Percentiles rank a stretch among this genome's conserved stretches.
Conservation (phyloP, 2,329 filamentous ascomycete genomes). For the Dactylellina haptotyla region DNA sequence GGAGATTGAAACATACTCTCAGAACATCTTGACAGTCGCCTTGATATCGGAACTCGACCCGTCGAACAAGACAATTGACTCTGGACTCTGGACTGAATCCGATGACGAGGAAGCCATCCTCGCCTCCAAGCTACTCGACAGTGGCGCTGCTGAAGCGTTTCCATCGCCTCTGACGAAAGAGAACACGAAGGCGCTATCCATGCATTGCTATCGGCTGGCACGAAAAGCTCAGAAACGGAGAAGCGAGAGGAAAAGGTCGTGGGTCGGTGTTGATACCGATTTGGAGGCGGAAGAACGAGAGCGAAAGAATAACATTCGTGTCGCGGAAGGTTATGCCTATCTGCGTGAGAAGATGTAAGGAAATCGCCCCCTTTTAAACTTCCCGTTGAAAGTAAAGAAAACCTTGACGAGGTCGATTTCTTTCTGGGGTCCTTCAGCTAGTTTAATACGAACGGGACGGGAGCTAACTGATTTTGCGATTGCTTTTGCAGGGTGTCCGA, state of each 20-base stretch:
- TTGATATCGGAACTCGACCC: constrained; percentile 60
- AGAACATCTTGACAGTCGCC: constrained; percentile 59
- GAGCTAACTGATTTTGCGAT: constrained; percentile 47
- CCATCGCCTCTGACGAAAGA: constrained; percentile 79
- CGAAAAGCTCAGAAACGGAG: constrained; percentile 73
- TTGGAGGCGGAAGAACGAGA: constrained; percentile 54
- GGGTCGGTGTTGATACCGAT: constrained; percentile 86
- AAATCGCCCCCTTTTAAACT: constrained; percentile 40
- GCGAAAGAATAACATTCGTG: constrained; percentile 54
- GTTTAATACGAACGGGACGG: constrained; percentile 33
- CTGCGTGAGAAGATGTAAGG: constrained; percentile 82
- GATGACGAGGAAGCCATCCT: constrained; percentile 63
- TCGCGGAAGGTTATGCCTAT: constrained; percentile 81
- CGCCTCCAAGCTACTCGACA: constrained; percentile 79
- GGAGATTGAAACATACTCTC: constrained; percentile 55
- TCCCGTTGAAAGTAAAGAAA: constrained; percentile 34
- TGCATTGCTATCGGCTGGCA: constrained; percentile 84
- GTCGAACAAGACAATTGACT: constrained; percentile 59
- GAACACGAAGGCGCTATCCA: constrained; percentile 77
- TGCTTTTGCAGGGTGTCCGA: constrained; percentile 72
- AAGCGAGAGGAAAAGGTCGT: constrained; percentile 82
- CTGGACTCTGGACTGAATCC: constrained; percentile 54
- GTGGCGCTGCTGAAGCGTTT: constrained; percentile 86
- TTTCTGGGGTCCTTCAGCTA: constrained; percentile 37
- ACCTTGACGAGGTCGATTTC: constrained; percentile 23